Conservation (phyloP, 208 protist genomes). For the Trichomonas gallinae region DNA sequence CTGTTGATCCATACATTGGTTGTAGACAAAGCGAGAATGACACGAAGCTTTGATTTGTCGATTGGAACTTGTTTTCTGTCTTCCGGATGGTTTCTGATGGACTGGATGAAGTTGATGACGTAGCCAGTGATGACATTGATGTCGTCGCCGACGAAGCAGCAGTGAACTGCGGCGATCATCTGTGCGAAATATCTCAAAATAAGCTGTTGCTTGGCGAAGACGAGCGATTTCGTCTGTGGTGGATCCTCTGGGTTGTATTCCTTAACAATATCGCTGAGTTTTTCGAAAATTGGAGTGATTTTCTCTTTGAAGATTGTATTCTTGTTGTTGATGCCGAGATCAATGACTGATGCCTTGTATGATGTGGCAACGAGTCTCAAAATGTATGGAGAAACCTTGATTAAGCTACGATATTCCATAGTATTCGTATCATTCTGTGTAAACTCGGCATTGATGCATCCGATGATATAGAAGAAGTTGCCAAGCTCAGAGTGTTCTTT, state of each 20-base stretch:
- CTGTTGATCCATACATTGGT: not conserved
- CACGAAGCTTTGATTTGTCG: not conserved
- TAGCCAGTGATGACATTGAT: not conserved
- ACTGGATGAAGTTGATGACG: not conserved
- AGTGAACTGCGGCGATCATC: not conserved
- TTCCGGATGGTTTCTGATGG: not conserved
- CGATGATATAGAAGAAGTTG: not conserved
- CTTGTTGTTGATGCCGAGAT: not conserved
- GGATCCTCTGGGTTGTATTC: not conserved
- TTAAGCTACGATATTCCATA: not conserved
- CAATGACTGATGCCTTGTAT: not conserved
- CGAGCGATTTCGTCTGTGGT: not conserved
- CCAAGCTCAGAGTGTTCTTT: not conserved
- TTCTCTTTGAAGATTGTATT: not conserved
- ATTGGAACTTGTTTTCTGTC: not conserved
- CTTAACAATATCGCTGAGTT: not conserved
- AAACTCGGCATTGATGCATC: not conserved
- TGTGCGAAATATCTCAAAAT: not conserved
- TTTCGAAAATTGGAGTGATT: not conserved
- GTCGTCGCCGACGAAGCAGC: not conserved
- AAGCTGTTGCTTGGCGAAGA: not conserved
- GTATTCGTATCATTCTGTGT: not conserved
- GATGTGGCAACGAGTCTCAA: not conserved
- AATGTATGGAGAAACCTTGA: not conserved
- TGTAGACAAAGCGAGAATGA: not conserved